A percentile compares a stretch with the other conserved stretches of the same genome.
These are phyloP conservation scores for Candida sp. DNA, from an alignment of 1,139 yeast genomes.

Conservation along the genomic window DNA sequence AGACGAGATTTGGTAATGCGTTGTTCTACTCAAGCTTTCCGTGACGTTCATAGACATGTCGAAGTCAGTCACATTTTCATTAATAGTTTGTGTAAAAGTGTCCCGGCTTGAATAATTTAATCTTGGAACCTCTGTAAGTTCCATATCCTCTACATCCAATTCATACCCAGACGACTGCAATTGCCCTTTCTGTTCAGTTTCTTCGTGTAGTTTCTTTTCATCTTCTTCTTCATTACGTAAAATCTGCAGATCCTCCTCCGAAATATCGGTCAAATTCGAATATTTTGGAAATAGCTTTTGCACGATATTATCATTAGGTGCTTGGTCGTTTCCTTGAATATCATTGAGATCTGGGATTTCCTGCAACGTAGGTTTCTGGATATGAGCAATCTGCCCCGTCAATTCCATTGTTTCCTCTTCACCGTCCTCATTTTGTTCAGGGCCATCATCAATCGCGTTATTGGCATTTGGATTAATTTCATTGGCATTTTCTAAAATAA, in stretches of 20 bases:
- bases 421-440: background rate
- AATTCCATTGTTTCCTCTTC: slow-evolving; percentile 2
- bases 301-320: background rate
- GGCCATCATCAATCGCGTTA: background rate
- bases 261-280: background rate
- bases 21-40: slow-evolving; percentile 1
- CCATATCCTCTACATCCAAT: slow-evolving; percentile 19
- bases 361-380: background rate
- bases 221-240: background rate
- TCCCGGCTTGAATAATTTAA: background rate
- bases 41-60: slow-evolving; percentile 5
- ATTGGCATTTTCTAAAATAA: background rate
- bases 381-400: background rate
- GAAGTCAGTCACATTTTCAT: background rate
- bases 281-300: background rate
- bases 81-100: background rate
- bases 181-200: background rate
- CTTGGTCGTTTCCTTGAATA: background rate
- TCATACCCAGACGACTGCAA: background rate
- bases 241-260: background rate
- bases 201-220: background rate
- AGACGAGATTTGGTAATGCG: background rate
- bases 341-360: background rate
- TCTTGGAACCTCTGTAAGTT: slow-evolving; percentile 14
- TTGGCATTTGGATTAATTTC: background rate